These are phyloP conservation scores for Bacidia gigantensis DNA, from an alignment of 495 filamentous ascomycete genomes.

Conservation along the genomic window DNA sequence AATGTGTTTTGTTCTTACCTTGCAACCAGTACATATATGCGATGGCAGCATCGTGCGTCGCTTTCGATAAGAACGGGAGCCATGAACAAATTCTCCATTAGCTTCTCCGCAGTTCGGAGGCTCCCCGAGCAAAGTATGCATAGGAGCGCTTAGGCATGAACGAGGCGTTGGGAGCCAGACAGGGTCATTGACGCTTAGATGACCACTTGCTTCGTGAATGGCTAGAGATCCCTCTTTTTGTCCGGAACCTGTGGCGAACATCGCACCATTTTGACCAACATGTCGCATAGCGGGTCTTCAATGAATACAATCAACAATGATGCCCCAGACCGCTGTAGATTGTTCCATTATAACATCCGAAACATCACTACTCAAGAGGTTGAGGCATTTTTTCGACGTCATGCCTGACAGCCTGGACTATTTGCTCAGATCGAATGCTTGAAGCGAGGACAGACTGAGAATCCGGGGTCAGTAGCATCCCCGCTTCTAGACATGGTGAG, in stretches of 20 bases:
- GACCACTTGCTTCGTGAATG: background rate
- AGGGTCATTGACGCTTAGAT: conserved; percentile 2
- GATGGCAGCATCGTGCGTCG: background rate
- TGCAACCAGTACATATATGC: background rate
- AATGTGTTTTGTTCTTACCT: background rate
- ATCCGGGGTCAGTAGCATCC: too few species aligned
- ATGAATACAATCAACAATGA: background rate
- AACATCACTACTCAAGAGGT: background rate
- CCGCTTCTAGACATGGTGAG: background rate
- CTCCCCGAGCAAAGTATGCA: background rate
- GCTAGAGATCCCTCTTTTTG: background rate
- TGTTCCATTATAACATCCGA: background rate
- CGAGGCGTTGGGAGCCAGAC: background rate
- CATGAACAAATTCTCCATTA: background rate
- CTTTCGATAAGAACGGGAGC: background rate
- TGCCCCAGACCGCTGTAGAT: background rate
- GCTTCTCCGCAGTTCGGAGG: background rate
- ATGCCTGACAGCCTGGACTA: background rate
- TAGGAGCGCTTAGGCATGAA: conserved; percentile 3
- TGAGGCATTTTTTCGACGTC: background rate
- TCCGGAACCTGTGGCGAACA: background rate
- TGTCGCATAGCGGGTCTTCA: background rate
- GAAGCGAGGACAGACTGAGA: background rate
- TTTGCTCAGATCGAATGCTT: background rate
- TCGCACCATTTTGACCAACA: background rate